Evolutionary conservation across 2,329 filamentous ascomycete genomes (phyloP).

Genomic region (Fusarium stilboides): DNA sequence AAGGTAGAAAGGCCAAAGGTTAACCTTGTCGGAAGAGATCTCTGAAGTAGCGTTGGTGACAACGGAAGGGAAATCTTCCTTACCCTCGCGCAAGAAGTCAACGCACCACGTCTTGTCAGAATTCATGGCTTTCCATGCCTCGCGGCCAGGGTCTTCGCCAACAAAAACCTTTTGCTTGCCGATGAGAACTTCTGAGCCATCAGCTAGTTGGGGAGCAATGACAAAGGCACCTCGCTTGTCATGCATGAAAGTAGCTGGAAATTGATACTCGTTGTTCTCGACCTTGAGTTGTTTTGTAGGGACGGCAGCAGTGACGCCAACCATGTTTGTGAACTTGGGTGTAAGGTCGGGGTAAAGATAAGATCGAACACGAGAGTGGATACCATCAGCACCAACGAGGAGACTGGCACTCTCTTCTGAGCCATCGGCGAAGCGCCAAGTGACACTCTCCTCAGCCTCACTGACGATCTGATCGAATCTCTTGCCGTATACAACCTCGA

Average conservation of each 20-base stretch:
- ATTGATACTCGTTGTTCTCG: slow-evolving; percentile 52
- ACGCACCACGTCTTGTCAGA: slow-evolving; percentile 57
- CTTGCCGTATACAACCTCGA: slow-evolving; percentile 63
- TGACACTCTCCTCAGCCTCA: slow-evolving; percentile 59
- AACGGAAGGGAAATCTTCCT: slow-evolving; percentile 55
- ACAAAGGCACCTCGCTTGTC: slow-evolving; percentile 63
- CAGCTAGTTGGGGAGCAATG: slow-evolving; percentile 63
- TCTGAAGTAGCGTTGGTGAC: slow-evolving; percentile 54
- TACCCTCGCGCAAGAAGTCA: slow-evolving; percentile 54
- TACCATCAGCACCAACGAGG: slow-evolving; percentile 72
- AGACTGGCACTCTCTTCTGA: slow-evolving; percentile 57
- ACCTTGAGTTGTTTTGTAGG: slow-evolving; percentile 57
- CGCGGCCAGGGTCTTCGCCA: slow-evolving; percentile 54
- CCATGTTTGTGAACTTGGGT: slow-evolving; percentile 66
- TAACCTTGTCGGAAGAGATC: slow-evolving; percentile 55
- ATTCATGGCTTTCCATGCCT: slow-evolving; percentile 60
- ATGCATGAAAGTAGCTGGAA: slow-evolving; percentile 62
- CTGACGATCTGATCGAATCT: slow-evolving; percentile 62
- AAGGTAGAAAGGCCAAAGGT: slow-evolving; percentile 66
- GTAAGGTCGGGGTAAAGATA: slow-evolving; percentile 65
- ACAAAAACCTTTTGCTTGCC: slow-evolving; percentile 60
- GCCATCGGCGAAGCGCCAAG: slow-evolving; percentile 65
- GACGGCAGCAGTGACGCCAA: slow-evolving; percentile 56
- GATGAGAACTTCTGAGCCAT: slow-evolving; percentile 65
- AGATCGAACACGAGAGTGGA: slow-evolving; percentile 69